Base-by-base conservation (phyloP, 2,329 filamentous ascomycete genomes). In the Fusarium camptoceras region DNA sequence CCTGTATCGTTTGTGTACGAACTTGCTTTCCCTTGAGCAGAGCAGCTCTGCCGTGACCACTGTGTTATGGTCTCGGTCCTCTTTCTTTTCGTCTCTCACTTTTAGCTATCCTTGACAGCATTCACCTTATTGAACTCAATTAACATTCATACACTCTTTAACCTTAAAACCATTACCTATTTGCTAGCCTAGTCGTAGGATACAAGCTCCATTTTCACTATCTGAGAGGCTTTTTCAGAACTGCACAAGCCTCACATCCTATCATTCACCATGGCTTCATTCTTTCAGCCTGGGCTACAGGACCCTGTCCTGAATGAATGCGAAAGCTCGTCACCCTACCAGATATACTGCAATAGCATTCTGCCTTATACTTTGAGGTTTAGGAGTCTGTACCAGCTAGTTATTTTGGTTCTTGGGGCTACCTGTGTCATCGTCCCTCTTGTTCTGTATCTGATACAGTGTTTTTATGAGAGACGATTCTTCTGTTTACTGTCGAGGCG, bases 341-440 rank as follows among this genome's bases (percentile, higher is more conserved):
- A 54, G 16, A 39, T 54, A 6, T 54, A 31, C 6, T 54, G 50
- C 50, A 54, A 54, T 31, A 54, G 50, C 16, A 30, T 54, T 31
- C 16, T 54, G 18, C 50, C 50, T 16, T 30, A 27, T 3, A 11
- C 3, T 30, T 31, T 22, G 25, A 44, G 27, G 1, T 44, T 44
- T 9, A 7, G 8, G 11, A 43, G 15, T n/a, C 14, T 31, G 5
- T 16, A 44, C 30, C 39, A 54, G 44, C 39, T 54, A 44, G 50
- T 54, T 2, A 24, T 54, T 6, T 25, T 54, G 8, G 50, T 54
- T n/a, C 39, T 54, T 16, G 39, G 50, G 7, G 37, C 27, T n/a
- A 54, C 50, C 6, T 54, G 50, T 3, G 4, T 54, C 12, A 14
- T 54, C 1, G 16, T 54, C 16, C 50, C 39, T 22, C 3, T 28